Base-by-base conservation (phyloP, 768 basidiomycete genomes). In the Mycena capillaripes region DNA sequence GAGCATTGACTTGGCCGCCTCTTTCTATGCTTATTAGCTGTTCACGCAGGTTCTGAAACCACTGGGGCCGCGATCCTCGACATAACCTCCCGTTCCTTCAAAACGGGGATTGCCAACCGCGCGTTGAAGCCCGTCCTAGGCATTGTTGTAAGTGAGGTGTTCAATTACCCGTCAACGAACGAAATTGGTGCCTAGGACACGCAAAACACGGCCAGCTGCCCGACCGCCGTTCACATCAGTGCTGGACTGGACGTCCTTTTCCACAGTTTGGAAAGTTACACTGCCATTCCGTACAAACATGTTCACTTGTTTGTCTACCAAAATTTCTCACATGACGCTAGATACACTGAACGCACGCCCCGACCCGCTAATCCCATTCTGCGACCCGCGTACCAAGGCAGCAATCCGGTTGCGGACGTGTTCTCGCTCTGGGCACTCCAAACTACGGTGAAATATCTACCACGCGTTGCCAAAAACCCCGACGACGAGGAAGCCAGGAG, bases 221-320 rank as follows among this genome's bases (percentile, higher is more conserved):
- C 97, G 4, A 92, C 91, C n/a, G 92, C 92, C 61, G 92, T 99
- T 12, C 96, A 98, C 77, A 96, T 99, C 76, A 95, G 94, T 71
- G 89, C 96, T n/a, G 97, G 97, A 4, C 87, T 98, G 55, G 97
- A 98, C 79, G 97, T 98, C 2, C 84, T 99, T 38, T 98, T 98
- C 89, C 97, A 99, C 76, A 95, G 97, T 62, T 86, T 98, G 82
- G 97, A 99, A 81, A 96, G 93, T 70, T 97, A 94, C 80, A 97
- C 96, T 10, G 95, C 96, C 7, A 97, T 98, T 74, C 96, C 95
- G 91, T 97, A 78, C 80, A 89, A 83, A 32, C 19, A 44, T 63
- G n/a, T 23, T 9, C 10, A 12, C 42, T 44, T 60, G 50, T 55
- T n/a, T 48, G 7, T 56, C 38, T 23, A 23, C 42, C 19, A 36